Evolutionary conservation across 2,329 filamentous ascomycete genomes (phyloP).

Genomic region (Epichloe bromicola): DNA sequence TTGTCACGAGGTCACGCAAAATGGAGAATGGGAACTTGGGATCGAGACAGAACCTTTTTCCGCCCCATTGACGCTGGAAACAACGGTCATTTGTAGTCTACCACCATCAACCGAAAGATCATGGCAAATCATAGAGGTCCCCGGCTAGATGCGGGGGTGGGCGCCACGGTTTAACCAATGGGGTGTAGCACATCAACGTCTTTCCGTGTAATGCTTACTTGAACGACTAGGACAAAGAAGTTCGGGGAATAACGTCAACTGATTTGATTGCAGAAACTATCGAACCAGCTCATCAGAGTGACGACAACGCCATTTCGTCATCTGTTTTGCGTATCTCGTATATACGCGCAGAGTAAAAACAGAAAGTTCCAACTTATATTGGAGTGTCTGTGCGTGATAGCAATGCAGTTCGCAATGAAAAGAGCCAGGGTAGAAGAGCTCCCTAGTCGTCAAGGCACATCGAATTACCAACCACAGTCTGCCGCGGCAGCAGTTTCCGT

Average conservation of each 20-base stretch:
- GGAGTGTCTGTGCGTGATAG: not conserved
- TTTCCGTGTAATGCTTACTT: not conserved
- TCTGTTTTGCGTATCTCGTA: not conserved
- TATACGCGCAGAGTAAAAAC: not conserved
- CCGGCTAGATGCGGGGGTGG: constrained; percentile 1
- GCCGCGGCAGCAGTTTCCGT: not conserved
- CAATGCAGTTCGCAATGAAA: not conserved
- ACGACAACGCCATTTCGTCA: not conserved
- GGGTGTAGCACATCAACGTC: not conserved
- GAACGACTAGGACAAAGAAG: not conserved
- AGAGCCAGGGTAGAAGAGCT: not conserved
- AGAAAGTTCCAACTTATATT: not conserved
- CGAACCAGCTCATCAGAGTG: not conserved
- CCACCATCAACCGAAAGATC: not conserved
- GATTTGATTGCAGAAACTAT: not conserved
- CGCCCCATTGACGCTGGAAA: not conserved
- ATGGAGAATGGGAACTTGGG: not conserved
- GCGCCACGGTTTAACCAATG: not conserved
- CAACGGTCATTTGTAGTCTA: not conserved
- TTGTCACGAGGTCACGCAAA: not conserved
- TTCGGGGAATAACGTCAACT: not conserved
- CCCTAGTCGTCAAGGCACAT: not conserved
- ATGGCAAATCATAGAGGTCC: not conserved
- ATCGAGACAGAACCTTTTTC: too few species aligned
- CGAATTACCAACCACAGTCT: not conserved